Conservation (phyloP, 2,329 filamentous ascomycete genomes). For the Penicillium rolfsii region DNA sequence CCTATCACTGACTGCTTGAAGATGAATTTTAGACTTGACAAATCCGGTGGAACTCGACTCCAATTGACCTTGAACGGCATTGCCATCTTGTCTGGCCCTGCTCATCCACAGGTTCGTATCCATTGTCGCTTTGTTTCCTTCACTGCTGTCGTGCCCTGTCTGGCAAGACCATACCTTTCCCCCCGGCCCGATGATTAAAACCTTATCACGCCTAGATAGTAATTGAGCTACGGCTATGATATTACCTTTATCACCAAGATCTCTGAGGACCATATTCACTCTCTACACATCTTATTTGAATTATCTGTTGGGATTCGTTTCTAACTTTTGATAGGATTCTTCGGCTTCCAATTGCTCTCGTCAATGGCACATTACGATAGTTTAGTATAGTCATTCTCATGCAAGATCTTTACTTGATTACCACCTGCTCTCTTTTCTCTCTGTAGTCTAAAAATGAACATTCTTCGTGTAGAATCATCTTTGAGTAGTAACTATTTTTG, state of each 20-base stretch:
- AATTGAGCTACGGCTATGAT: constrained; percentile 64
- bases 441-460: not conserved
- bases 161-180: not conserved
- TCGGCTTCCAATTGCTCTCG: not conserved
- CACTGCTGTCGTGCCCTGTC: not conserved
- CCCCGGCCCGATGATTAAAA: constrained; percentile 67
- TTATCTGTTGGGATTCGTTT: constrained; percentile 19
- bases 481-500: constrained; percentile 24
- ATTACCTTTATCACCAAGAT: constrained; percentile 67
- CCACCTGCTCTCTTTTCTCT: not conserved
- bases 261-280: constrained; percentile 58
- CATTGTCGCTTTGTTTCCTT: not conserved
- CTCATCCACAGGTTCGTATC: constrained; percentile 1
- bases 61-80: not conserved
- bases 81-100: not conserved
- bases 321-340: constrained; percentile 29
- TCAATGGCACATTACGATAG: not conserved
- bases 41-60: not conserved
- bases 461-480: not conserved
- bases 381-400: not conserved
- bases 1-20: constrained; percentile 32
- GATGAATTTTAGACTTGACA: constrained; percentile 13
- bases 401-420: not conserved
- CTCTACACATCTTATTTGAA: constrained; percentile 22
- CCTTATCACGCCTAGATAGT: constrained; percentile 67